Base-by-base conservation (phyloP, 192 early-diverging fungal genomes). In the Pilobolus umbonatus region DNA sequence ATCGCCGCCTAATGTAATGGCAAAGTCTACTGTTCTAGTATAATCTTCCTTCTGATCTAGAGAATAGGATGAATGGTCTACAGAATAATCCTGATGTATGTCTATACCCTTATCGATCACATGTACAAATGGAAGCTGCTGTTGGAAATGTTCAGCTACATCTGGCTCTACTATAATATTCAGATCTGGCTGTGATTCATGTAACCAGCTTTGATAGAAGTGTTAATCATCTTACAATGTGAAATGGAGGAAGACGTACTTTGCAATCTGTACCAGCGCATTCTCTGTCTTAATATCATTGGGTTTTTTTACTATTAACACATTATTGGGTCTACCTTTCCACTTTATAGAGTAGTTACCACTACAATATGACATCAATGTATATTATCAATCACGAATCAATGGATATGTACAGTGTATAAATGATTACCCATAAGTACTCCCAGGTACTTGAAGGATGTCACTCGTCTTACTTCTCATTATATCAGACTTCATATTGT, bases 1-100 rank as follows among this genome's bases (percentile, higher is more conserved):
- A 61, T 95, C 93, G 26, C 94, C 92, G 31, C 92, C 94, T 9
- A 96, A 74, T n/a, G 92, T 92, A n/a, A 96, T 77, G 5, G 87
- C 90, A 64, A 92, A 86, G 65, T 96, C 92, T 0, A 90, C 82
- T 0, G 78, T 72, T 21, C 88, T 70, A 7, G 83, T 68, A 64
- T 88, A 88, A 62, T 89, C 87, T n/a, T 48, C 56, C 14, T 62
- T 61, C 26, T 73, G 55, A 17, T 59, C 70, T 54, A 63, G 32
- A 44, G 22, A 29, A 24, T 44, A 14, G 17, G 7, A 30, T 44
- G 69, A 46, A 2, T 17, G 8, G 21, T 46, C 44, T 46, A 8
- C 1, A 31, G 12, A 14, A 55, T 12, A 47, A 1, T 35, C 8
- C 42, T 40, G 36, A 19, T 26, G 5, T 39, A 22, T 57, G 17